Evolutionary conservation across 805 yeast genomes (phyloP).

Genomic region (Teunomyces cretensis): DNA sequence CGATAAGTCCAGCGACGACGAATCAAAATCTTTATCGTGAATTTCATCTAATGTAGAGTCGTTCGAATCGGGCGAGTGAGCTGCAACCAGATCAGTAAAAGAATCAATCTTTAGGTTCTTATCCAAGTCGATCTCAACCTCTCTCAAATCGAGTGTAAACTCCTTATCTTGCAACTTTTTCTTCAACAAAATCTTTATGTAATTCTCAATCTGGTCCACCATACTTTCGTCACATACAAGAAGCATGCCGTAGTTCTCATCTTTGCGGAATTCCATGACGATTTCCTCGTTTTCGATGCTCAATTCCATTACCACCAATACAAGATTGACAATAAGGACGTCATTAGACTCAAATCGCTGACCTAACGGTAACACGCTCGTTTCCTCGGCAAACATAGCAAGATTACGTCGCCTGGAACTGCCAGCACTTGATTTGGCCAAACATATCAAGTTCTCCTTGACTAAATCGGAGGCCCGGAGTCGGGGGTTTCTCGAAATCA

Average conservation of each 20-base stretch:
- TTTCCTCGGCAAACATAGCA: neutral
- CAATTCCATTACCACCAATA: conserved; percentile 23
- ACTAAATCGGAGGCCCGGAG: conserved; percentile 34
- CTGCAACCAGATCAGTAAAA: neutral
- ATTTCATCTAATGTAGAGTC: conserved; percentile 3
- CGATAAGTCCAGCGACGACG: neutral
- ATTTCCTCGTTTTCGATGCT: conserved; percentile 16
- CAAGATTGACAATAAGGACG: conserved; percentile 33
- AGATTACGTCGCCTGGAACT: conserved; percentile 1
- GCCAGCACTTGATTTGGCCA: conserved; percentile 14
- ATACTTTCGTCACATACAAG: conserved; percentile 27
- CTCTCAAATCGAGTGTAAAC: neutral
- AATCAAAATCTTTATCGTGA: conserved; percentile 12
- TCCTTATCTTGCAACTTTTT: conserved; percentile 10
- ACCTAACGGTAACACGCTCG: neutral
- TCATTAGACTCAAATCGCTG: conserved; percentile 18
- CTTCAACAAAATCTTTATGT: conserved; percentile 21
- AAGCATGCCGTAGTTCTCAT: conserved; percentile 29
- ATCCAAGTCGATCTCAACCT: neutral
- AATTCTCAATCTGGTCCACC: conserved; percentile 24
- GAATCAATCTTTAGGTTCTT: neutral
- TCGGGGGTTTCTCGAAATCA: conserved; percentile 27
- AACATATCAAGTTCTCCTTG: conserved; percentile 31
- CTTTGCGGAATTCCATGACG: conserved; percentile 25
- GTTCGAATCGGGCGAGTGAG: neutral